Percentiles rank a stretch among this genome's conserved stretches.
Evolutionary conservation across 2,329 filamentous ascomycete species (phyloP).

Genomic region (Ophiocordyceps camponoti-floridani): DNA sequence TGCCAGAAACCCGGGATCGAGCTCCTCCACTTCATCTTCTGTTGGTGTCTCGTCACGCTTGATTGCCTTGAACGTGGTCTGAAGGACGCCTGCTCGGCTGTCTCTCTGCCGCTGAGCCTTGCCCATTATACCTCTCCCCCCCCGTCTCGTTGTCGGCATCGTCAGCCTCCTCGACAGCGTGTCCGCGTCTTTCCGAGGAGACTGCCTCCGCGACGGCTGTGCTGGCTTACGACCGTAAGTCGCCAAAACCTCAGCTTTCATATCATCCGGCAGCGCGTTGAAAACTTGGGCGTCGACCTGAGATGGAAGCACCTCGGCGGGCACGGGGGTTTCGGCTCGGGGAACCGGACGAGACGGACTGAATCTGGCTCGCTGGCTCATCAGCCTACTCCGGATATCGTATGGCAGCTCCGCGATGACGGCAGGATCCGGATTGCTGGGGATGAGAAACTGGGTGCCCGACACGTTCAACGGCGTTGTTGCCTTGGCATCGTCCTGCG

Average conservation of each 20-base stretch:
- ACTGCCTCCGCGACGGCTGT: slow-evolving; percentile 24
- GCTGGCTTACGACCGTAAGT: slow-evolving; percentile 36
- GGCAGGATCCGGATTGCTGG: slow-evolving; percentile 62
- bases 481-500: slow-evolving; percentile 32
- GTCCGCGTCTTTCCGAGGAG: slow-evolving; percentile 36
- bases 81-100: slow-evolving; percentile 42
- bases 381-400: slow-evolving; percentile 64
- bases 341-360: slow-evolving; percentile 6
- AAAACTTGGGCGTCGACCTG: slow-evolving; percentile 78
- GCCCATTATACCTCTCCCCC: slow-evolving; percentile 19
- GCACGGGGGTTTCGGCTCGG: slow-evolving; percentile 22
- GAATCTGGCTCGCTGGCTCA: slow-evolving; percentile 32
- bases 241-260: slow-evolving; percentile 67
- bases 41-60: slow-evolving; percentile 12
- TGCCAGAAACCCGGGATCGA: slow-evolving; percentile 59
- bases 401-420: slow-evolving; percentile 68
- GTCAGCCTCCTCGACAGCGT: slow-evolving; percentile 32
- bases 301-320: slow-evolving; percentile 37
- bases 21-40: slow-evolving; percentile 23
- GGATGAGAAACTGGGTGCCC: slow-evolving; percentile 85
- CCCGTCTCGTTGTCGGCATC: slow-evolving; percentile 48
- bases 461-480: slow-evolving; percentile 57
- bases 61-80: slow-evolving; percentile 51
- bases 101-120: slow-evolving; percentile 33
- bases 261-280: slow-evolving; percentile 64